Evolutionary conservation across 2,329 filamentous ascomycete species (phyloP).

Genomic region (Colletotrichum echinochloae): DNA sequence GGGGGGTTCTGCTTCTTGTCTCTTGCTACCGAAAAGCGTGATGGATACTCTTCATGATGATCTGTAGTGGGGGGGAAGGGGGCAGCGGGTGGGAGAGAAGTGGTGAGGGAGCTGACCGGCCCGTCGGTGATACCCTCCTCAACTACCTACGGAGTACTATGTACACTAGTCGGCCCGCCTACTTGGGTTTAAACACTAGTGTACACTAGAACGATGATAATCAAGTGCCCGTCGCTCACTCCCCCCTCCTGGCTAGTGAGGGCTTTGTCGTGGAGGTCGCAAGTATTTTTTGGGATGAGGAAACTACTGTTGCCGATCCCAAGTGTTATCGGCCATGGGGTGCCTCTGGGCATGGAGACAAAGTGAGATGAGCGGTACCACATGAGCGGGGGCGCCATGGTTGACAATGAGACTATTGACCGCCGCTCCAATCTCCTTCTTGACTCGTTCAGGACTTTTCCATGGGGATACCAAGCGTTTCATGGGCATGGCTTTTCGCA

Average conservation of each 20-base stretch:
- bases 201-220: not conserved
- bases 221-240: not conserved
- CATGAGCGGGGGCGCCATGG: conserved; percentile 6
- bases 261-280: not conserved
- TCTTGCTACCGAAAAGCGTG: not conserved
- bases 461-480: not conserved
- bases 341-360: not conserved
- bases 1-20: no score
- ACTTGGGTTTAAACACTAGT: not conserved
- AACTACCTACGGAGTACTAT: no score
- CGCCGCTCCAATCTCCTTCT: conserved; percentile 16
- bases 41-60: not conserved
- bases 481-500: not conserved
- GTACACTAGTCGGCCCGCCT: not conserved
- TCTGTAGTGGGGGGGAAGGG: not conserved
- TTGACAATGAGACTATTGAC: conserved; percentile 9
- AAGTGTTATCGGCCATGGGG: not conserved
- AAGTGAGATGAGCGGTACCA: conserved; percentile 15
- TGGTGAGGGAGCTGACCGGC: not conserved
- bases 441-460: conserved; percentile 1
- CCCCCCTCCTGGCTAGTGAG: not conserved
- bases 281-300: not conserved
- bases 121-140: not conserved
- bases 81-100: not conserved
- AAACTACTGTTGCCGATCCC: not conserved